Evolutionary conservation across 2,329 filamentous ascomycete genomes (phyloP).

Genomic region (Xylariaceae sp.): DNA sequence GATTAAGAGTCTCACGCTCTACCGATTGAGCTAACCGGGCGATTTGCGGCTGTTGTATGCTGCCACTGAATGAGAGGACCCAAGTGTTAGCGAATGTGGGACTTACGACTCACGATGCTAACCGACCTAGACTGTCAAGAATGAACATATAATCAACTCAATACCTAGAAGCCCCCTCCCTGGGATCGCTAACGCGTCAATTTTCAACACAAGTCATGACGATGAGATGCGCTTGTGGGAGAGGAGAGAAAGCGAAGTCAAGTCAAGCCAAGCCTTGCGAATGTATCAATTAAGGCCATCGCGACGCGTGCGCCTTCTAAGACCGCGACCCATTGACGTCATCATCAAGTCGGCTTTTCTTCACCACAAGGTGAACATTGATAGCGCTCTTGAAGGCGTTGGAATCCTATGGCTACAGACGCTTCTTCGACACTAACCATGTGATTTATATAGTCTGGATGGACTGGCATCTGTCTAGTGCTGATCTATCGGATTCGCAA

Average conservation of each 20-base stretch:
- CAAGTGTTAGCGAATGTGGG: too few species aligned
- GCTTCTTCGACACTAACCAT: neutral
- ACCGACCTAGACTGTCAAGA: too few species aligned
- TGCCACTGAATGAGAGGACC: too few species aligned
- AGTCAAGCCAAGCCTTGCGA: neutral
- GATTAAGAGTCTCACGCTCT: constrained; percentile 75
- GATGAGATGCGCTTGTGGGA: neutral
- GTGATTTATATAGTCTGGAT: neutral
- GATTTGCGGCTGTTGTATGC: too few species aligned
- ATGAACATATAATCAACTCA: too few species aligned
- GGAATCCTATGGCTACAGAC: neutral
- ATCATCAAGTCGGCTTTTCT: too few species aligned
- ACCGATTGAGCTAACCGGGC: constrained; percentile 72
- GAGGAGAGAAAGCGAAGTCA: neutral
- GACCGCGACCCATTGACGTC: too few species aligned
- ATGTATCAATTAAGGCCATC: too few species aligned
- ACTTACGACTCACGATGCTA: too few species aligned
- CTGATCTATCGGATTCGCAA: constrained; percentile 8
- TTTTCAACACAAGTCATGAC: neutral
- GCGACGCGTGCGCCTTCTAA: too few species aligned
- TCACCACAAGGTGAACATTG: too few species aligned
- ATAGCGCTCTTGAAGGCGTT: neutral
- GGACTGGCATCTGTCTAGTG: constrained; percentile 17
- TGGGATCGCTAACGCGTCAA: neutral
- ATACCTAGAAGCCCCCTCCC: too few species aligned